These are phyloP conservation scores for Lathyrus aphaca DNA, from an alignment of 306 rosid species.

Conservation along the genomic window DNA sequence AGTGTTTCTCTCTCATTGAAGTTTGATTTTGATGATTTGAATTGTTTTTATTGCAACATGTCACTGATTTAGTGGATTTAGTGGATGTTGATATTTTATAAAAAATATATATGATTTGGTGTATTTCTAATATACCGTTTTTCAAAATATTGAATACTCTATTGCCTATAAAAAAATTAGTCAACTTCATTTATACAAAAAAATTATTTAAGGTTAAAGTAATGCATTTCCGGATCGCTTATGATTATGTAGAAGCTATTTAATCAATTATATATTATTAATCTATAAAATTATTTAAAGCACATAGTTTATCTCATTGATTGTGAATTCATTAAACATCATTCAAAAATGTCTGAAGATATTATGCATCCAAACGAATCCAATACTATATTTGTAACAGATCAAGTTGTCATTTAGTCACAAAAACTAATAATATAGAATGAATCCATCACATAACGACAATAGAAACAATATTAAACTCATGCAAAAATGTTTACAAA, in stretches of 20 bases:
- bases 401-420: background rate
- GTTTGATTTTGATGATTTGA: no score
- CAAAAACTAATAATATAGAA: slow-evolving; percentile 18
- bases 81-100: no score
- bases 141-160: no score
- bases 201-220: background rate
- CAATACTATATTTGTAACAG: background rate
- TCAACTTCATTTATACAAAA: background rate
- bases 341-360: background rate
- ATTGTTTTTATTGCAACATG: no score
- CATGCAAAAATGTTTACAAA: no score
- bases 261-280: background rate
- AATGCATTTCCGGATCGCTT: background rate
- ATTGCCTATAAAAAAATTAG: no score
- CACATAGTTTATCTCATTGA: background rate
- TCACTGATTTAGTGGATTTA: no score
- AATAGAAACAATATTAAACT: background rate
- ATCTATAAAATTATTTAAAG: background rate
- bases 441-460: slow-evolving; percentile 20
- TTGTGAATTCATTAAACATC: background rate
- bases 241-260: background rate
- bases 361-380: slow-evolving; percentile 18
- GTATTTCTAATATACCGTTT: no score
- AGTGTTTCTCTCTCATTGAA: no score
- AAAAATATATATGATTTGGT: no score